Conservation (phyloP, 2,329 filamentous ascomycete species). For the Ophiostoma novo-ulmi region DNA sequence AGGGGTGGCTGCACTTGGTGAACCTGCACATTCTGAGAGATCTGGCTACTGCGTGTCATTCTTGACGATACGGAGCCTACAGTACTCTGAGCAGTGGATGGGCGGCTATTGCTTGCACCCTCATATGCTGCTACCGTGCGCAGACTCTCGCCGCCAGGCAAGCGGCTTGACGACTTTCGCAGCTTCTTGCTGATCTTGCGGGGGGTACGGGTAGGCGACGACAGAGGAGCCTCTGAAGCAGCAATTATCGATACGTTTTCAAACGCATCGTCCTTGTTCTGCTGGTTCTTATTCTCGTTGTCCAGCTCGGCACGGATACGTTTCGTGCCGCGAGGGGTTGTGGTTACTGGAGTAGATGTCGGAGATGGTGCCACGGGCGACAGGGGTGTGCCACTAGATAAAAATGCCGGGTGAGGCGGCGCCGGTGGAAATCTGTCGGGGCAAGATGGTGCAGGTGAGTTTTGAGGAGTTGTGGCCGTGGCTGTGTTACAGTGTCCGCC, state of each 20-base stretch:
- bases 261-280: neutral
- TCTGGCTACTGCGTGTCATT: conserved; percentile 7
- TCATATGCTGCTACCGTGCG: neutral
- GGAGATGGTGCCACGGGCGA: conserved; percentile 21
- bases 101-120: conserved; percentile 2
- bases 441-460: neutral
- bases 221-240: conserved; percentile 18
- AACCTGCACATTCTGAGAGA: conserved; percentile 14
- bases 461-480: neutral
- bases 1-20: conserved; percentile 21
- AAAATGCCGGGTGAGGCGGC: conserved; percentile 10
- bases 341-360: neutral
- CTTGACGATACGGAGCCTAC: neutral
- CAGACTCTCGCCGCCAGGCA: conserved; percentile 34
- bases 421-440: neutral
- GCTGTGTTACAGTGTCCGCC: conserved; percentile 1
- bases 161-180: conserved; percentile 45
- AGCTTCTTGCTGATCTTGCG: conserved; percentile 48
- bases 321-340: conserved; percentile 42
- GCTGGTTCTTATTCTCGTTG: neutral
- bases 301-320: conserved; percentile 36
- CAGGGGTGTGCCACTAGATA: conserved; percentile 14
- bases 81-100: neutral
- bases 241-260: neutral
- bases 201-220: conserved; percentile 23